A percentile compares a stretch with the other conserved stretches of the same genome.
These are phyloP conservation scores for Colletotrichum liaoningense DNA, from an alignment of 2,329 filamentous ascomycete genomes.

Conservation along the genomic window DNA sequence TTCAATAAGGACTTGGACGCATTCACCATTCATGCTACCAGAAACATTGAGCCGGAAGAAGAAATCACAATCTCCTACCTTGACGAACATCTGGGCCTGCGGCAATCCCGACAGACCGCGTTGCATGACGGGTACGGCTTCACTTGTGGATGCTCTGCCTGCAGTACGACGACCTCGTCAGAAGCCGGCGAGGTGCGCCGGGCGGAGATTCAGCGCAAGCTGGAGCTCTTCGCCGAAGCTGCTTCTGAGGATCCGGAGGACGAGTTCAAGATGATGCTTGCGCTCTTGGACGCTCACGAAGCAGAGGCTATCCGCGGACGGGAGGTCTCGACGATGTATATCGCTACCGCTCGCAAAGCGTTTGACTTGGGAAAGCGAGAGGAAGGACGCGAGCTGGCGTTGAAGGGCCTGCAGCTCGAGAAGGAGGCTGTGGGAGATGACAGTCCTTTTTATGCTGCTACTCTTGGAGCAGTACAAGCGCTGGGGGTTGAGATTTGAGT, in stretches of 20 bases:
- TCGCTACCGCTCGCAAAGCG: conserved; percentile 15
- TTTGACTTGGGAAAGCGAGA: neutral
- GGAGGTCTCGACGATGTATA: conserved; percentile 24
- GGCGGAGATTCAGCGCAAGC: neutral
- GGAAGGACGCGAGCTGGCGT: conserved; percentile 1
- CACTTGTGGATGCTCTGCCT: conserved; percentile 17
- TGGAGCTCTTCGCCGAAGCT: conserved; percentile 9
- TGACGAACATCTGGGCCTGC: conserved; percentile 21
- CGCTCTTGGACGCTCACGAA: conserved; percentile 16
- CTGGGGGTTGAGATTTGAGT: neutral
- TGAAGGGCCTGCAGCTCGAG: conserved; percentile 21
- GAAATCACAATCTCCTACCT: conserved; percentile 35
- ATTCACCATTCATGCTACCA: conserved; percentile 28
- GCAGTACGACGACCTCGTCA: neutral
- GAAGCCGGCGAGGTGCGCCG: conserved; percentile 14
- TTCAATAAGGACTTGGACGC: conserved; percentile 13
- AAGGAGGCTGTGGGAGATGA: conserved; percentile 30
- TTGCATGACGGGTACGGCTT: conserved; percentile 22
- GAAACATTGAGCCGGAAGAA: conserved; percentile 19
- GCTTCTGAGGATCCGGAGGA: neutral
- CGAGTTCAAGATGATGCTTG: conserved; percentile 18
- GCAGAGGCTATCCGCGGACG: conserved; percentile 21
- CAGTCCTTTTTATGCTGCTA: conserved; percentile 24
- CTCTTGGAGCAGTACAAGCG: neutral
- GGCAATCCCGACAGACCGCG: neutral